A percentile compares a stretch with the other conserved stretches of the same genome.
Evolutionary conservation across 768 basidiomycete genomes (phyloP).

Genomic region (Leucocoprinus sp.): DNA sequence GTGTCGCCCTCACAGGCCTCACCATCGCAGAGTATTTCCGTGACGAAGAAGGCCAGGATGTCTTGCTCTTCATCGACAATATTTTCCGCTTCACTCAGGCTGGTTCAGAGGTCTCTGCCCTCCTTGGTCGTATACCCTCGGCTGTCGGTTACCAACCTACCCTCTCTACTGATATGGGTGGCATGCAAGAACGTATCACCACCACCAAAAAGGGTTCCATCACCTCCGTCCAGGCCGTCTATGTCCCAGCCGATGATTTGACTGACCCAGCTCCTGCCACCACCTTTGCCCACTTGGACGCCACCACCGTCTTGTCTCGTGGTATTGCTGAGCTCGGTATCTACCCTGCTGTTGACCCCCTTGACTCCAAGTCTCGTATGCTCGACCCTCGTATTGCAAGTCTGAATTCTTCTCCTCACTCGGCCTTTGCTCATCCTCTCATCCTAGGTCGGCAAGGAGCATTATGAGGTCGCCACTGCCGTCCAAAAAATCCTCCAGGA

Average conservation of each 20-base stretch:
- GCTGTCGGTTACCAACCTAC: constrained; percentile 99
- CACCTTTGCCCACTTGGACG: constrained; percentile 99
- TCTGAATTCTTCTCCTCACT: constrained; percentile 7
- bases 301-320: constrained; percentile 98
- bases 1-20: constrained; percentile 98
- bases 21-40: constrained; percentile 99
- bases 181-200: constrained; percentile 99
- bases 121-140: constrained; percentile 99
- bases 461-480: constrained; percentile 94
- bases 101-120: constrained; percentile 99
- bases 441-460: constrained; percentile 71
- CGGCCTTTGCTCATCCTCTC: constrained; percentile 5
- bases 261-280: constrained; percentile 99
- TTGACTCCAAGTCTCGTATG: constrained; percentile 99
- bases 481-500: constrained; percentile 97
- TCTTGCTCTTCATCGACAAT: constrained; percentile 99
- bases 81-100: constrained; percentile 99
- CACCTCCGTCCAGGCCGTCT: constrained; percentile 99
- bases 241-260: constrained; percentile 99
- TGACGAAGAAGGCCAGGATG: constrained; percentile 99
- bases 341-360: constrained; percentile 99
- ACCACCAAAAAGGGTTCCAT: constrained; percentile 99
- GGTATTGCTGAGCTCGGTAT: constrained; percentile 98
- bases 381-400: constrained; percentile 96
- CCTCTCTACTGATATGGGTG: constrained; percentile 99